Evolutionary conservation across 495 filamentous ascomycete genomes (phyloP), one percentile per base, ranked within the genome.

Genomic region (Cenococcum geophilum): DNA sequence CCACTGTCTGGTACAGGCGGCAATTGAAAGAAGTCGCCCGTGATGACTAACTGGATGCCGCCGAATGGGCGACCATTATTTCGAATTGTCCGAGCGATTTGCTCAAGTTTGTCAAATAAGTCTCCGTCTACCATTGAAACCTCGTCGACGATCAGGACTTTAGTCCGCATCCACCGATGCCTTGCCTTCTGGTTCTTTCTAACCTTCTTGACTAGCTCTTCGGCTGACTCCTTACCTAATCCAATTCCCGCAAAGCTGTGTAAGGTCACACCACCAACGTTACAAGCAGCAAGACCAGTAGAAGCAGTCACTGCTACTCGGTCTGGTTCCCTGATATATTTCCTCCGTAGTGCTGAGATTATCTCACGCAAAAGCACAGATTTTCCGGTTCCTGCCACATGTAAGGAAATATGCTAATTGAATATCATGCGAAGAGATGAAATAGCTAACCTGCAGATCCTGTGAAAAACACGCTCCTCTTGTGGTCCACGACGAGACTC

Each of bases 111-210:
- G 73, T 98, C 93, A 62, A 97, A 97, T 0, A 98, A 78, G 56
- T 97, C 92, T 0, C 88, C 95, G 69, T 97, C 95, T 10, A 98
- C 91, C 93, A 98, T 98, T 11, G 93, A 97, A 34, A 98, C 86
- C 74, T 98, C 93, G 73, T 98, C 93, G 65, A 98, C 81, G 55
- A 98, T 78, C 34, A 98, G 81, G 18, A 89, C 82, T 64, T 88
- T 92, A 0, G 91, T 95, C 22, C 84, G 83, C 62, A 95, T 74
- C 93, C 95, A 97, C 43, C 95, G 85, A 45, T 81, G 84, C 70
- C 86, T 89, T 14, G 90, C 90, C 71, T 97, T 98, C 47, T 79
- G 77, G 64, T 97, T 97, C 43, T 82, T 84, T 69, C 86, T 89
- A 68, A 98, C 88, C 81, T 96, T 97, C 73, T 89, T 92, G 25